Evolutionary conservation across 2,329 filamentous ascomycete genomes (phyloP).

Genomic region (Cladosporium cucumerinum): DNA sequence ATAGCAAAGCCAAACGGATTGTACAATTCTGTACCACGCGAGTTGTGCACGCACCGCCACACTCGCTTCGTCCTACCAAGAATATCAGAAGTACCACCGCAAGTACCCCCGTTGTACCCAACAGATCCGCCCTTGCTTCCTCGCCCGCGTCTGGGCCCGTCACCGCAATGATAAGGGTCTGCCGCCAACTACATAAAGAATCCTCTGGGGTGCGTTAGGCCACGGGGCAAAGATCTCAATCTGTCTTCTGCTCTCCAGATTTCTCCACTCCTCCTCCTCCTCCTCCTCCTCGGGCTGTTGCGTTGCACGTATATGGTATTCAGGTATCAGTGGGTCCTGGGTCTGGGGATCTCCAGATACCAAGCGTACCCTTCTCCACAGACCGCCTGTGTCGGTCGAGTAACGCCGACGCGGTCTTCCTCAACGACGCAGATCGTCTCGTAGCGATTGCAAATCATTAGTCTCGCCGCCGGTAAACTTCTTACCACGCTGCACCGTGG

Average conservation of each 20-base stretch:
- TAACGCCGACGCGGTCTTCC: constrained; percentile 9
- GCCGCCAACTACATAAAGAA: constrained; percentile 9
- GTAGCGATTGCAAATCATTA: background rate
- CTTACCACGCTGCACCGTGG: background rate
- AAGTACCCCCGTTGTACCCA: constrained; percentile 25
- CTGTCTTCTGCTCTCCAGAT: constrained; percentile 10
- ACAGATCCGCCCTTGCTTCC: constrained; percentile 19
- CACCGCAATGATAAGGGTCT: constrained; percentile 16
- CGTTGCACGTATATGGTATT: constrained; percentile 2
- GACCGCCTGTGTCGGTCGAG: constrained; percentile 5
- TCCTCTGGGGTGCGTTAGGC: constrained; percentile 14
- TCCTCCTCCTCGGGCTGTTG: background rate
- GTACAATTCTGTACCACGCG: background rate
- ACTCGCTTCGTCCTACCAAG: constrained; percentile 3
- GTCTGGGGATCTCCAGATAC: constrained; percentile 16
- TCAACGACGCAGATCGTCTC: constrained; percentile 6
- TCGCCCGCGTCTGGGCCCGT: constrained; percentile 12
- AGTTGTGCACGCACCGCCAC: constrained; percentile 15
- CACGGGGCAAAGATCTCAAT: constrained; percentile 4
- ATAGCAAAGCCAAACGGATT: background rate
- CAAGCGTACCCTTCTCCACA: background rate
- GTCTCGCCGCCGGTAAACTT: background rate
- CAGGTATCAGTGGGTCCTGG: constrained; percentile 6
- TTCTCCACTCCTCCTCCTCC: constrained; percentile 14
- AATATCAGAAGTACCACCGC: constrained; percentile 20